Base-by-base conservation (phyloP, 768 basidiomycete species). In the Botryobasidium botryosum region DNA sequence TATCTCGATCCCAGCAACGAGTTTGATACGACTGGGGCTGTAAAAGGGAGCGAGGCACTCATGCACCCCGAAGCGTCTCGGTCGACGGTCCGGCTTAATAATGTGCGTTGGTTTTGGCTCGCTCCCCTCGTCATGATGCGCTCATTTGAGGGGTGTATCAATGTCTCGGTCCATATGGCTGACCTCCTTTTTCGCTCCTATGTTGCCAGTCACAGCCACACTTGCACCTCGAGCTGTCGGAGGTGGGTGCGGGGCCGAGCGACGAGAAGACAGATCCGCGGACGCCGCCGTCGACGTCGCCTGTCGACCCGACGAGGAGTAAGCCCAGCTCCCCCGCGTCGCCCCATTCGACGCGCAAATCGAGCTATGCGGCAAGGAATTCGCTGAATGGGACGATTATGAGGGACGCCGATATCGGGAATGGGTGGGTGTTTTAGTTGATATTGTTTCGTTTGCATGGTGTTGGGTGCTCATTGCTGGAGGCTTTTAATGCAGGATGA, bases 401-500 rank as follows among this genome's bases (percentile, higher is more conserved):
- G 53, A 71, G 71, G 35, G 77, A 78, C 53, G 85, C 77, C 8
- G 88, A 91, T 60, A 57, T 91, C n/a, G 87, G 86, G 15, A 81
- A 68, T 43, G 87, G 87, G 31, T 62, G 25, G 49, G 60, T 50
- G 8, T 13, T 13, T 17, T 20, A 6, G 24, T n/a, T 31, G 39
- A 25, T 3, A 3, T 28, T 29, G 37, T 15, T n/a, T 24, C 21
- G 15, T 26, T 33, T 28, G 31, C 3, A 29, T 23, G 35, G 8
- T 20, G 32, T 21, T 38, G n/a, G n/a, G n/a, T n/a, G n/a, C n/a
- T n/a, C n/a, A n/a, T n/a, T n/a, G n/a, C n/a, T n/a, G n/a, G n/a
- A n/a, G n/a, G n/a, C n/a, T n/a, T n/a, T n/a, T n/a, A n/a, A n/a
- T n/a, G n/a, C n/a, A n/a, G n/a, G n/a, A 68, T 83, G 36, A 85